Evolutionary conservation across 2,329 filamentous ascomycete genomes (phyloP).

Genomic region (Aureobasidium zeae): DNA sequence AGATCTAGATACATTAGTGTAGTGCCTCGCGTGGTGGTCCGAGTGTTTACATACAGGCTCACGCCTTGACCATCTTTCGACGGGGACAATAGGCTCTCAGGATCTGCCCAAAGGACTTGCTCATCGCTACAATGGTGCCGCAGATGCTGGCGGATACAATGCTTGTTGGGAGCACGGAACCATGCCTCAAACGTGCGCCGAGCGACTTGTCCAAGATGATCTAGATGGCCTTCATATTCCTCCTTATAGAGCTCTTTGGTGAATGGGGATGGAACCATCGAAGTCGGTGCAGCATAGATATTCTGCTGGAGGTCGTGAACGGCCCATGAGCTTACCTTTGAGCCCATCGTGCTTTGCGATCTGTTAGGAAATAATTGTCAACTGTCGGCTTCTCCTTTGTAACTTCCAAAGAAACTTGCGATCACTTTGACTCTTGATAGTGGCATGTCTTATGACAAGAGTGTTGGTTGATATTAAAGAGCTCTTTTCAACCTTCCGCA

Average conservation of each 20-base stretch:
- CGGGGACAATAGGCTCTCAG: not conserved
- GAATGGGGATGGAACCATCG: slow-evolving; percentile 1
- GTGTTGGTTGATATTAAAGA: too few relatives aligned
- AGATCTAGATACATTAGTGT: not conserved
- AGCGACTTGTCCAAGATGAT: not conserved
- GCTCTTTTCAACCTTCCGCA: too few relatives aligned
- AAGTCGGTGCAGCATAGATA: not conserved
- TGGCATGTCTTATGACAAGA: too few relatives aligned
- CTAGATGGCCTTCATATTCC: not conserved
- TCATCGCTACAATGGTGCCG: not conserved
- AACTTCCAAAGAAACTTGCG: too few relatives aligned
- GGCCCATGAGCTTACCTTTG: too few relatives aligned
- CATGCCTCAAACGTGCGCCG: not conserved
- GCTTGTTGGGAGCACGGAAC: not conserved
- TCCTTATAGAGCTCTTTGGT: not conserved
- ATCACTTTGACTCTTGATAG: too few relatives aligned
- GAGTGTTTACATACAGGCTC: not conserved
- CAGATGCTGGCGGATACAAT: not conserved
- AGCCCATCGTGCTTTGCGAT: too few relatives aligned
- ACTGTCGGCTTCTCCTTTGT: too few relatives aligned
- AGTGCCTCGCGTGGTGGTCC: not conserved
- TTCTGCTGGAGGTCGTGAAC: not conserved
- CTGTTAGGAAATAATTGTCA: too few relatives aligned
- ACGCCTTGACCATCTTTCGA: not conserved
- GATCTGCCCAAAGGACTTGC: not conserved